Evolutionary conservation across 2,329 filamentous ascomycete genomes (phyloP), one percentile per base, ranked within the genome.

Genomic region (Laburnicola sp.): DNA sequence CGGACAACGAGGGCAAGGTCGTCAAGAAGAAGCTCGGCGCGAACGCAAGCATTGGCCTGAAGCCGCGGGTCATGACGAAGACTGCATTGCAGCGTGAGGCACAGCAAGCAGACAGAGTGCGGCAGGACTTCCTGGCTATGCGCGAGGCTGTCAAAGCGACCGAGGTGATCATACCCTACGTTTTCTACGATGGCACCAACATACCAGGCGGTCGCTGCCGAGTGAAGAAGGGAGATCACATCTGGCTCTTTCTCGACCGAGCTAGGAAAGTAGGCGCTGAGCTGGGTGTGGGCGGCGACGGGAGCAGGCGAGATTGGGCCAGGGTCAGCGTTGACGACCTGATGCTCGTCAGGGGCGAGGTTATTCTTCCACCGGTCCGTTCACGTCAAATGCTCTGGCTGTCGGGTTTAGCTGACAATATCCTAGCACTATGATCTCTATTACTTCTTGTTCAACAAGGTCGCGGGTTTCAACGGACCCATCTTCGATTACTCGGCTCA

Each of bases 131-230:
- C 64, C 71, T 96, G 39, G 78, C 78, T 7, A 82, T 93, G 51
- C 94, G 97, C 69, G 90, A 95, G 55, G 84, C 86, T 0, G 88
- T 97, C 59, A 96, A 95, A 75, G 84, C 85, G 21, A 92, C 91
- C 6, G 92, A 97, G 66, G 89, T 99, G 48, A 81, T 88, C 11
- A 87, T 99, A 28, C 94, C 94, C 0, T 99, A 97, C 72, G 90
- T 97, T 3, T 97, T 97, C 70, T 97, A 97, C 75, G 93, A 97
- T 62, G 94, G 94, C 11, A 90, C 90, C 22, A 93, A 95, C 70
- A 88, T 89, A 8, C 89, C 92, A 0, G 91, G 91, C 11, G 92
- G 93, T 1, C 82, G 82, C 10, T 92, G 93, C 41, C 86, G 87
- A 52, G 83, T 97, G 44, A 96, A 91, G 73, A 99, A 99, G 74